These are phyloP conservation scores for Carex myosuroides DNA, from an alignment of 176 grass and related monocot genomes.

Conservation along the genomic window DNA sequence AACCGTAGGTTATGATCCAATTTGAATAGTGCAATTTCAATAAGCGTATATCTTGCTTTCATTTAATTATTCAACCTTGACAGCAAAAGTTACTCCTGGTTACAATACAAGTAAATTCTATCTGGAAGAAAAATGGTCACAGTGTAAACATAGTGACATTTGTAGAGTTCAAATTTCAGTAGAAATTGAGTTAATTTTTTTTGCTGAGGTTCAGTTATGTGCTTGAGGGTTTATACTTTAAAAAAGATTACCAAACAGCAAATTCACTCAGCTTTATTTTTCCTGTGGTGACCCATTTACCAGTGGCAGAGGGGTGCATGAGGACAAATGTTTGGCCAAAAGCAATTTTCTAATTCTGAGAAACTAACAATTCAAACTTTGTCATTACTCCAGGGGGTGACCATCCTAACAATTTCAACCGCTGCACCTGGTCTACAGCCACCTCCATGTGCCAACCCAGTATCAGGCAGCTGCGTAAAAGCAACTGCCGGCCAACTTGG, in stretches of 20 bases:
- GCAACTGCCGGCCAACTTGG: slow-evolving; percentile 62
- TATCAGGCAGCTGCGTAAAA: slow-evolving; percentile 32
- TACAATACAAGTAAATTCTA: neutral
- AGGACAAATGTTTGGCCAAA: neutral
- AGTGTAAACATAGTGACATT: neutral
- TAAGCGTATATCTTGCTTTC: neutral
- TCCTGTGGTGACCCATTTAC: neutral
- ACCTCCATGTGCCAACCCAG: slow-evolving; percentile 29
- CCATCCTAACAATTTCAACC: slow-evolving; percentile 76
- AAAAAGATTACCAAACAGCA: neutral
- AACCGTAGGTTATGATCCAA: neutral
- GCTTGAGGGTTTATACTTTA: neutral
- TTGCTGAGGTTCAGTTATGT: neutral
- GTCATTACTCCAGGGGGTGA: slow-evolving; percentile 41
- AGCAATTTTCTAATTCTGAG: neutral
- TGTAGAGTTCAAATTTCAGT: neutral
- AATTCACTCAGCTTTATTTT: neutral
- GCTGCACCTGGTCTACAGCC: slow-evolving; percentile 50
- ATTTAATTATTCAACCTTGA: neutral
- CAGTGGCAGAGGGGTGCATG: neutral
- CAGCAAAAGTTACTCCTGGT: neutral
- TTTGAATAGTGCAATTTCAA: neutral
- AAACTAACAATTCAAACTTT: neutral
- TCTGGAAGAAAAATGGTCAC: neutral
- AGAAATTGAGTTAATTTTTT: neutral